Evolutionary conservation across 1,139 yeast genomes (phyloP).

Genomic region (Taphrina wiesneri): DNA sequence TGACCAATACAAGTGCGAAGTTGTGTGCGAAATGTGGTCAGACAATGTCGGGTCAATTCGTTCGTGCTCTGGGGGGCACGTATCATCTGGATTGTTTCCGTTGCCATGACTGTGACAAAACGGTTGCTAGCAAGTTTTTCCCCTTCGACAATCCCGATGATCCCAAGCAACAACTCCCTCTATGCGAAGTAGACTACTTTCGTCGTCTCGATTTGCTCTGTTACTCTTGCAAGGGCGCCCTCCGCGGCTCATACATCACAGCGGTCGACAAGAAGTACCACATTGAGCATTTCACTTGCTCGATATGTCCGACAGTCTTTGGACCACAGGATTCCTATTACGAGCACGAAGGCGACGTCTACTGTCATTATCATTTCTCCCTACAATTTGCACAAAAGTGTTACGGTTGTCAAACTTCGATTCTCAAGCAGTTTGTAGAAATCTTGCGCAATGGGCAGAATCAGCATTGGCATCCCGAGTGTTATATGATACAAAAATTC

Average conservation of each 20-base stretch:
- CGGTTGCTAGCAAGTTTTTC: constrained; percentile 50
- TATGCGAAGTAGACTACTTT: constrained; percentile 93
- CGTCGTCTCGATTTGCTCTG: constrained; percentile 80
- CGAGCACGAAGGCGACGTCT: constrained; percentile 79
- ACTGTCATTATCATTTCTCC: constrained; percentile 90
- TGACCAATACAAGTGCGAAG: neutral
- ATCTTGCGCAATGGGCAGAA: constrained; percentile 88
- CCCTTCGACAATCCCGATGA: constrained; percentile 50
- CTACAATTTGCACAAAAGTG: constrained; percentile 82
- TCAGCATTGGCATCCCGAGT: constrained; percentile 99
- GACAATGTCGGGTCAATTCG: constrained; percentile 33
- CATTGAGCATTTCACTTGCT: constrained; percentile 91
- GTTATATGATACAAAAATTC: constrained; percentile 94
- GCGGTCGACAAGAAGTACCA: constrained; percentile 92
- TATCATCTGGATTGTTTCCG: constrained; percentile 37
- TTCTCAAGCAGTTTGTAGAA: constrained; percentile 91
- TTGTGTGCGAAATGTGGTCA: constrained; percentile 11
- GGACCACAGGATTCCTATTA: constrained; percentile 91
- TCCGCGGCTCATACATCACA: constrained; percentile 90
- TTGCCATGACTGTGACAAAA: constrained; percentile 40
- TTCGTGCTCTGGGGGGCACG: constrained; percentile 36
- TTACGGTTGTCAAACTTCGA: constrained; percentile 90
- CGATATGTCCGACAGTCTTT: constrained; percentile 81
- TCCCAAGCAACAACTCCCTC: constrained; percentile 57
- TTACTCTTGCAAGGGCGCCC: constrained; percentile 76